Percentiles rank a stretch among this genome's conserved stretches.
phyloP scores from a whole-genome alignment of 495 filamentous ascomycete genomes.

The Tetracladium setigerum region DNA sequence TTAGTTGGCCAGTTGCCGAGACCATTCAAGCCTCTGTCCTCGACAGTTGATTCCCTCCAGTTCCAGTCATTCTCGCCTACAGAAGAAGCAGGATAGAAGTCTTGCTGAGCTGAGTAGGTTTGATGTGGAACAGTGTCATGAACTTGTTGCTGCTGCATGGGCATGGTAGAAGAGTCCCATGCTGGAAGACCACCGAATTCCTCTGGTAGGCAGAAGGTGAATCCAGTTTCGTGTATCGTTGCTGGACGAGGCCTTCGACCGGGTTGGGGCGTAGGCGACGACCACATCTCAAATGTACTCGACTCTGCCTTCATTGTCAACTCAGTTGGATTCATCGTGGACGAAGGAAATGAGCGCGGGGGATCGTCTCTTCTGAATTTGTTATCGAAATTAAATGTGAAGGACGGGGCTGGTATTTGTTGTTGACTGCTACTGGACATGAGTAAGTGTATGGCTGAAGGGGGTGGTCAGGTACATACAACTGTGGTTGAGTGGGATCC shows the following conservation, averaged over 20 bases:
- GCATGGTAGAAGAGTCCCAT: slow-evolving; percentile 46
- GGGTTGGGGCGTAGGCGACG: slow-evolving; percentile 14
- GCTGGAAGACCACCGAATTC: slow-evolving; percentile 40
- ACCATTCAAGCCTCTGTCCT: slow-evolving; percentile 19
- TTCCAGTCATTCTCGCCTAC: slow-evolving; percentile 40
- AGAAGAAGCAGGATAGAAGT: slow-evolving; percentile 41
- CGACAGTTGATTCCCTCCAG: slow-evolving; percentile 9
- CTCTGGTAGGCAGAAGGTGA: slow-evolving; percentile 47
- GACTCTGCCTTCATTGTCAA: slow-evolving; percentile 17
- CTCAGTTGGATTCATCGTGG: slow-evolving; percentile 22
- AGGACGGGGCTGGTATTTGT: slow-evolving; percentile 22
- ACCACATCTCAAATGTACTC: slow-evolving; percentile 22
- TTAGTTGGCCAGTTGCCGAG: slow-evolving; percentile 43
- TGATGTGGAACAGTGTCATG: slow-evolving; percentile 37
- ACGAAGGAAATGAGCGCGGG: slow-evolving; percentile 20
- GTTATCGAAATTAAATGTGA: slow-evolving; percentile 22
- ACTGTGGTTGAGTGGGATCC: slow-evolving; percentile 22
- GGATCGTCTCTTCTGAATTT: slow-evolving; percentile 24
- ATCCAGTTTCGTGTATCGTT: slow-evolving; percentile 49
- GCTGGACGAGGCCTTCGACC: slow-evolving; percentile 35
- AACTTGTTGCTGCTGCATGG: slow-evolving; percentile 38
- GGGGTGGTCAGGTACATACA: slow-evolving; percentile 13
- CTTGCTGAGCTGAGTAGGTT: slow-evolving; percentile 42
- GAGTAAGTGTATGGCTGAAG: slow-evolving; percentile 7
- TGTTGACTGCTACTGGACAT: slow-evolving; percentile 15